Conservation (phyloP, 805 yeast genomes). For the Torulaspora gathmanii region DNA sequence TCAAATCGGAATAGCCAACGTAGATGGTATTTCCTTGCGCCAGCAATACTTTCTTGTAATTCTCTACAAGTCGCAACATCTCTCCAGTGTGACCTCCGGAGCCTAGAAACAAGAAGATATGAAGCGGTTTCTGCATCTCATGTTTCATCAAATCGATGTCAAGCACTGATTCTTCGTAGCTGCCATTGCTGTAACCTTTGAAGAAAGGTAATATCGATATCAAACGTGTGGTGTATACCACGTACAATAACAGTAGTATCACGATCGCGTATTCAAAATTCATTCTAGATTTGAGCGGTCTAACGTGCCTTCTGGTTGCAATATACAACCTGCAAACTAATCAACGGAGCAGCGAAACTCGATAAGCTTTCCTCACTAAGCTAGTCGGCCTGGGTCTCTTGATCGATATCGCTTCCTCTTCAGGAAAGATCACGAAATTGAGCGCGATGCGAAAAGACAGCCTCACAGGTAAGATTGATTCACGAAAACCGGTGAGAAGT, state of each 20-base stretch:
- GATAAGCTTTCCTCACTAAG: not conserved
- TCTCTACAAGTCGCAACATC: slow-evolving; percentile 64
- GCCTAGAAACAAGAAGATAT: slow-evolving; percentile 66
- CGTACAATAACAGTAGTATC: slow-evolving; percentile 9
- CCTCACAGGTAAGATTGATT: not conserved
- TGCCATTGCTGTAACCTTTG: slow-evolving; percentile 4
- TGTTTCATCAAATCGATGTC: not conserved
- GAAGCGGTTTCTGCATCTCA: slow-evolving; percentile 14
- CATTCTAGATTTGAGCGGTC: not conserved
- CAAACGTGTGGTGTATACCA: slow-evolving; percentile 15
- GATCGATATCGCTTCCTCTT: not conserved
- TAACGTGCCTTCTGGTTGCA: not conserved
- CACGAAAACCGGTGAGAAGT: not conserved
- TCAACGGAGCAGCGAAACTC: not conserved
- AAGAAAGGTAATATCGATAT: slow-evolving; percentile 23
- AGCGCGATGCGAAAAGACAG: slow-evolving; percentile 2
- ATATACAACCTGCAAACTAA: not conserved
- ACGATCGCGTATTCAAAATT: slow-evolving; percentile 2
- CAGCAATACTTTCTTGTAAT: slow-evolving; percentile 40
- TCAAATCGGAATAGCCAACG: slow-evolving; percentile 34
- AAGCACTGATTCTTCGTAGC: not conserved
- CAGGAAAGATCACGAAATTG: slow-evolving; percentile 2
- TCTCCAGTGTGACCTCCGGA: slow-evolving; percentile 98
- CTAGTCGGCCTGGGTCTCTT: not conserved
- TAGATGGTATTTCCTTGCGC: slow-evolving; percentile 43